A percentile compares a stretch with the other conserved stretches of the same genome.
Conservation (phyloP, 352 stramenopile genomes). For the Pythium dissimile region DNA sequence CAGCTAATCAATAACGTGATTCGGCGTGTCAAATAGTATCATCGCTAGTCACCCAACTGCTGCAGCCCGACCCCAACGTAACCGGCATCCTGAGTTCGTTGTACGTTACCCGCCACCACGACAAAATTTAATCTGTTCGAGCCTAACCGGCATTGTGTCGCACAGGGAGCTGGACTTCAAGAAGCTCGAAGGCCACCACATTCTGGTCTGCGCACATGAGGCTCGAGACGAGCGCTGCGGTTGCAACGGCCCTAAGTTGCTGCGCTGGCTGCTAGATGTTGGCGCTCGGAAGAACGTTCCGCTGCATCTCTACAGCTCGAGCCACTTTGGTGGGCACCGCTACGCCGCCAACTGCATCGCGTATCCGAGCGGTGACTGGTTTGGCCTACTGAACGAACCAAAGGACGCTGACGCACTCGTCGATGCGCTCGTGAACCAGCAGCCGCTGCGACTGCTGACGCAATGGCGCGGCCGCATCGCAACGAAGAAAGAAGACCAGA, state of each 20-base stretch:
- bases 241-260: conserved; percentile 64
- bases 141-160: no score
- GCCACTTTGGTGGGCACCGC: conserved; percentile 71
- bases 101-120: conserved; percentile 15
- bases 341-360: conserved; percentile 71
- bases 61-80: conserved; percentile 4
- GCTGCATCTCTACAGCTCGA: conserved; percentile 58
- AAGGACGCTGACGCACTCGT: conserved; percentile 43
- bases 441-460: conserved; percentile 41
- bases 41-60: conserved; percentile 7
- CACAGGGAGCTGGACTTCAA: conserved; percentile 40
- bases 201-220: conserved; percentile 69
- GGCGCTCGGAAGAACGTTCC: conserved; percentile 21
- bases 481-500: conserved; percentile 47
- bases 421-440: conserved; percentile 31
- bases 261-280: conserved; percentile 57
- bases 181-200: conserved; percentile 42
- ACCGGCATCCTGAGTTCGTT: neutral
- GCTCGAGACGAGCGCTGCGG: conserved; percentile 63
- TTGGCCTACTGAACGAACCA: conserved; percentile 60
- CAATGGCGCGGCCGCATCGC: conserved; percentile 68
- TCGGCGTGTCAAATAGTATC: neutral
- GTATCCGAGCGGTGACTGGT: conserved; percentile 78
- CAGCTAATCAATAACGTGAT: no score
- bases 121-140: neutral